These are phyloP conservation scores for Sedum album DNA, from an alignment of 164 flowering plant species.

Conservation along the genomic window DNA sequence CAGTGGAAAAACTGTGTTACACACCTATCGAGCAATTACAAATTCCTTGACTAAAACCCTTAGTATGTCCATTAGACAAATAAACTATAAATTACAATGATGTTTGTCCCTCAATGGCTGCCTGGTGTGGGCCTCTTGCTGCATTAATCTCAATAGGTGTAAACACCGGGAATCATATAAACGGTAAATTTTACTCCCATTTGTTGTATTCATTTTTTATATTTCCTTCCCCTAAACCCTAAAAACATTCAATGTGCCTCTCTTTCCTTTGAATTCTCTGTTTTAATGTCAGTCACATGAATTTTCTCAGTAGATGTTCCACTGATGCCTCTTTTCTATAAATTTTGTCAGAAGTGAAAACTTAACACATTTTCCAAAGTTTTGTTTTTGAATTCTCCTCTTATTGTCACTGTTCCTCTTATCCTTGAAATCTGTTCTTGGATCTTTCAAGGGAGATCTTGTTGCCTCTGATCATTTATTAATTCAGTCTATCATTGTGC, in stretches of 20 bases:
- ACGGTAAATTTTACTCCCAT: not conserved
- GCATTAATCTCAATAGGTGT: not conserved
- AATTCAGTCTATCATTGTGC: constrained; percentile 1
- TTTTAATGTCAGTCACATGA: not conserved
- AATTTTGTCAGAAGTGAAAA: not conserved
- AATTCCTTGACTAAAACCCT: not conserved
- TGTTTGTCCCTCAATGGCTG: not conserved
- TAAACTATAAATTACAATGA: not conserved
- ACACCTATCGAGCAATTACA: not conserved
- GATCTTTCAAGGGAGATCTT: not conserved
- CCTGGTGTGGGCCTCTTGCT: not conserved
- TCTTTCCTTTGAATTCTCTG: not conserved
- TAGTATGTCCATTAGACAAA: not conserved
- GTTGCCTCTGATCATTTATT: not conserved
- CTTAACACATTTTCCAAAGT: not conserved
- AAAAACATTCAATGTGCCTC: not conserved
- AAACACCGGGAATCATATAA: not conserved
- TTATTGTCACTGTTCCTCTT: too few relatives aligned
- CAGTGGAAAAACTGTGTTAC: not conserved
- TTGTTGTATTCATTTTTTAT: not conserved
- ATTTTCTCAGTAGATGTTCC: constrained; percentile 1
- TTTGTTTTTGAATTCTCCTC: too few relatives aligned
- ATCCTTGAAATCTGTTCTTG: too few relatives aligned
- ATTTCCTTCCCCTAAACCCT: not conserved
- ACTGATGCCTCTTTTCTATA: not conserved